Percentiles rank a stretch among this genome's conserved stretches.
Conservation (phyloP, 2,329 filamentous ascomycete species). For the Cladosporium sp. region DNA sequence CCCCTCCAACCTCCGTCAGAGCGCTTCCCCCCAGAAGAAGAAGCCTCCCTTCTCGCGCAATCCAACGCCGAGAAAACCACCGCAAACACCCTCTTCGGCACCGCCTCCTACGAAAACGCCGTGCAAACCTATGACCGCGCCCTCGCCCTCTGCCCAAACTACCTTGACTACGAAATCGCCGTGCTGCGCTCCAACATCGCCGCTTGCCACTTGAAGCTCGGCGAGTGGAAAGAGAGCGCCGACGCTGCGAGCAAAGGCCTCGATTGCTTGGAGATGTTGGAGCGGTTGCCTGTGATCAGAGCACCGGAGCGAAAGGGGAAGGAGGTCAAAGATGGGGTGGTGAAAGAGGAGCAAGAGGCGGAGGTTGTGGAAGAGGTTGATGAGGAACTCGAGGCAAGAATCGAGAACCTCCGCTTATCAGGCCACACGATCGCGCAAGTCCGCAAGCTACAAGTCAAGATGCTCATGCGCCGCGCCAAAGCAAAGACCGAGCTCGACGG, state of each 20-base stretch:
- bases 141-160: constrained; percentile 73
- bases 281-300: constrained; percentile 41
- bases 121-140: constrained; percentile 82
- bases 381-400: constrained; percentile 44
- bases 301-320: constrained; percentile 25
- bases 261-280: constrained; percentile 67
- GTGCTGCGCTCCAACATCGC: constrained; percentile 87
- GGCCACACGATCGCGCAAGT: constrained; percentile 61
- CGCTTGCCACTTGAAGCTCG: constrained; percentile 81
- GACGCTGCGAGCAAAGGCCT: constrained; percentile 71
- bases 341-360: constrained; percentile 32
- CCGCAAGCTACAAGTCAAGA: constrained; percentile 75
- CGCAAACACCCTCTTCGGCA: constrained; percentile 78
- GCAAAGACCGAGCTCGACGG: constrained; percentile 70
- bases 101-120: constrained; percentile 71
- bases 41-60: constrained; percentile 63
- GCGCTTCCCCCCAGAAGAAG: constrained; percentile 46
- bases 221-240: constrained; percentile 81
- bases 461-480: constrained; percentile 75
- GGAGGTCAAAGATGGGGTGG: constrained; percentile 19
- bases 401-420: constrained; percentile 44
- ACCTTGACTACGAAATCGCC: constrained; percentile 83
- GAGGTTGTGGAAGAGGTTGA: constrained; percentile 52
- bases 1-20: constrained; percentile 13
- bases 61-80: constrained; percentile 71